Base-by-base conservation (phyloP, 164 flowering plant species). In the Aristolochia contorta region DNA sequence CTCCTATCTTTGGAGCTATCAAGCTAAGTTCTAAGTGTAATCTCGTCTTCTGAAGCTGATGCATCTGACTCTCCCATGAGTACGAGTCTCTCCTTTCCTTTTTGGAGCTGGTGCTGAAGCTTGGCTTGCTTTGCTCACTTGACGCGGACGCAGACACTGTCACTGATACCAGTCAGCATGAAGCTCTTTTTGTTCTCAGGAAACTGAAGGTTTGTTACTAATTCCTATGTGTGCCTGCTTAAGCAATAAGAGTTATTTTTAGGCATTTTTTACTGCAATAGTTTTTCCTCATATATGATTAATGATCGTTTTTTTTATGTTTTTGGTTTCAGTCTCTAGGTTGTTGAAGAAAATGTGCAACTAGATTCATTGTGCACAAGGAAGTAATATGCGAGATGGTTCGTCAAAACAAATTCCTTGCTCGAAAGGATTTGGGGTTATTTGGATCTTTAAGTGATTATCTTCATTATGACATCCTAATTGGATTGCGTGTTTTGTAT, bases 301-400 rank as follows among this genome's bases (percentile, higher is more conserved):
- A 3, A 32, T 3, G 7, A 3, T 32, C 3, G 3, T n/a, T n/a
- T 32, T 32, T 32, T 32, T 32, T 32, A 7, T 32, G 33, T n/a
- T 32, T 32, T 32, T 32, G 3, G n/a, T 32, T 3, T 32, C 33
- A 75, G 71, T 74, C 50, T 77, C 51, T 87, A 93, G 97, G 79
- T 89, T 15, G 74, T 87, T 63, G 92, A 89, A 65, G 84, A 81
- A 56, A 77, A 80, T 70, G 78, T 74, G 37, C 71, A 60, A 64
- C 82, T 78, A n/a, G 74, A 79, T 70, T 85, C 77, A 46, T 78
- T 93, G 69, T 89, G 98, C 71, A 84, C 89, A 12, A 79, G 87
- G 66, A 77, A 92, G 71, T 92, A 89, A 68, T 93, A 85, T 78
- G 94, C 90, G 13, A 80, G 97, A 71, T 89, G 97, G 98, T 68